A percentile compares a stretch with the other conserved stretches of the same genome.
phyloP scores from a whole-genome alignment of 176 grass and related monocot species.

The Dendrocalamus sinicus region DNA sequence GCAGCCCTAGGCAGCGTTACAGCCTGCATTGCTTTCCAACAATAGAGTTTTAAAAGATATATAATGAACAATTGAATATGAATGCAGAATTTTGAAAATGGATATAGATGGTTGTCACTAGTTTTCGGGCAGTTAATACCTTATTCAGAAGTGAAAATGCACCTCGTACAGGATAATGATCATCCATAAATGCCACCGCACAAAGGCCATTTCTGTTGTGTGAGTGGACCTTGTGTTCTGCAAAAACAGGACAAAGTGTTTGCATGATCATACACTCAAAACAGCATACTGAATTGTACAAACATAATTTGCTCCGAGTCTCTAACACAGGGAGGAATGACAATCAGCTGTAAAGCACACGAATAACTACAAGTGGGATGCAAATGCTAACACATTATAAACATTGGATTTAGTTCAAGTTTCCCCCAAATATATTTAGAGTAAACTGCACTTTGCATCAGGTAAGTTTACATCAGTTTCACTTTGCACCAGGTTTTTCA shows the following conservation, averaged over 20 bases:
- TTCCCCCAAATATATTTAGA: neutral
- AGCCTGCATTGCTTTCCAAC: neutral
- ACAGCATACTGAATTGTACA: neutral
- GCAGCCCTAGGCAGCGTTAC: neutral
- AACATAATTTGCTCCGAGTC: neutral
- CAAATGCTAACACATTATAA: neutral
- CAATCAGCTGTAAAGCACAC: neutral
- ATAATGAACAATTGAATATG: neutral
- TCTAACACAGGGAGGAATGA: neutral
- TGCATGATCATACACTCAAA: neutral
- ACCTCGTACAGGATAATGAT: constrained; percentile 92
- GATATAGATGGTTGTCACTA: neutral
- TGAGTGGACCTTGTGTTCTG: constrained; percentile 92
- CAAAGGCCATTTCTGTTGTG: constrained; percentile 90
- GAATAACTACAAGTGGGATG: neutral
- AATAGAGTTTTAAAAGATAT: neutral
- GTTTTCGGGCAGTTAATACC: constrained; percentile 33
- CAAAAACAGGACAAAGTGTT: constrained; percentile 4
- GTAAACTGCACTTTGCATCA: no score
- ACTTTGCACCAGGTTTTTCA: no score
- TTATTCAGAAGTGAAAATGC: constrained; percentile 94
- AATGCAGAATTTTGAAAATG: neutral
- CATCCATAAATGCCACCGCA: constrained; percentile 89
- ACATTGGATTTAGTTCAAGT: neutral
- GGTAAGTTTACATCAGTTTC: no score